Conservation (phyloP, 2,329 filamentous ascomycete genomes). For the Furcasterigmium sp. region DNA sequence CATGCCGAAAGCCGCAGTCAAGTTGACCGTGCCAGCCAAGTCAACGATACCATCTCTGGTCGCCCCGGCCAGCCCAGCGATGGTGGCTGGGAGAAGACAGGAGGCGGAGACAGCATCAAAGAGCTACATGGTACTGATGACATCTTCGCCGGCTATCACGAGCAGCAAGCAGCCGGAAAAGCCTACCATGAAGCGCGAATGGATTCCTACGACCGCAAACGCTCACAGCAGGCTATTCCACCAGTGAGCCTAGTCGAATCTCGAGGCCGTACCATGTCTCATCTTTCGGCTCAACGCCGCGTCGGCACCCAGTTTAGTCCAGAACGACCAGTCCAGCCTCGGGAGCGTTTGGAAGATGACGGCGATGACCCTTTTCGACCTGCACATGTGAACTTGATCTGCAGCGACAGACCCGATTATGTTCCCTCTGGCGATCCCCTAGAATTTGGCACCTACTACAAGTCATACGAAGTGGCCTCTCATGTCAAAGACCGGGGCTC, state of each 20-base stretch:
- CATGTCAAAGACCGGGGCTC: not conserved
- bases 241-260: not conserved
- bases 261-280: not conserved
- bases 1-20: no score
- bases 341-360: no score
- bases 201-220: no score
- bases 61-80: no score
- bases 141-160: not conserved
- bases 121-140: not conserved
- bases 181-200: not conserved
- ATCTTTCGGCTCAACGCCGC: not conserved
- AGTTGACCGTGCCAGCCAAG: no score
- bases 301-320: not conserved
- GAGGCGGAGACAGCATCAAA: not conserved
- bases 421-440: not conserved
- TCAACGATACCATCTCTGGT: no score
- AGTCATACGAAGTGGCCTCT: not conserved
- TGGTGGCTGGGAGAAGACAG: no score
- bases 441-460: not conserved
- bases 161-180: not conserved
- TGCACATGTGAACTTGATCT: no score
- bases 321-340: not conserved
- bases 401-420: no score
- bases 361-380: no score
- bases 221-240: not conserved